Conservation (phyloP, 352 stramenopile genomes). For the Pythium scleroteichum region DNA sequence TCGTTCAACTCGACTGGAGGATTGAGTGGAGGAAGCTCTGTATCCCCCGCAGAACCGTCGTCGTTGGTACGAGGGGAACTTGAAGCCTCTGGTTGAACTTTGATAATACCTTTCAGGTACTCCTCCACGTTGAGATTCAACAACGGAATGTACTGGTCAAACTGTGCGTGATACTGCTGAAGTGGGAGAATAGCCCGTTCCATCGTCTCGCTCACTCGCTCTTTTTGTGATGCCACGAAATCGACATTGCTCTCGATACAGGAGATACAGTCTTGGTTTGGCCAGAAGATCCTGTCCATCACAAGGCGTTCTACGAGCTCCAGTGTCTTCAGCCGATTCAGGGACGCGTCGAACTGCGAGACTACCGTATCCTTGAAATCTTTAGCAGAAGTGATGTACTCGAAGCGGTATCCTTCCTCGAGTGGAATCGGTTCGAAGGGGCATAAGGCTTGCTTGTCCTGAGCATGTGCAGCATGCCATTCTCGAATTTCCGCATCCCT, state of each 20-base stretch:
- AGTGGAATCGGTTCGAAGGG: constrained; percentile 49
- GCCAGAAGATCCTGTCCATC: constrained; percentile 96
- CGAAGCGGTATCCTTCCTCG: constrained; percentile 63
- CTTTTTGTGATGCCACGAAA: constrained; percentile 57
- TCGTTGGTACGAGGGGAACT: constrained; percentile 29
- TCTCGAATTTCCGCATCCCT: constrained; percentile 59
- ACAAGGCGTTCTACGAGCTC: constrained; percentile 91
- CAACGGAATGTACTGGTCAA: constrained; percentile 86
- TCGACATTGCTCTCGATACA: constrained; percentile 68
- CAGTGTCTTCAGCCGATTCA: constrained; percentile 84
- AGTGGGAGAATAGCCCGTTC: constrained; percentile 53
- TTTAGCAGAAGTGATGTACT: constrained; percentile 65
- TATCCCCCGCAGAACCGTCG: constrained; percentile 36
- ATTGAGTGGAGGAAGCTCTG: constrained; percentile 47
- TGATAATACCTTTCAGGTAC: constrained; percentile 73
- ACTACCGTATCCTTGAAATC: constrained; percentile 75
- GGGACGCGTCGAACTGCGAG: constrained; percentile 77
- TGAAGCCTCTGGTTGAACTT: constrained; percentile 32
- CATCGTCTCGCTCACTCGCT: constrained; percentile 50
- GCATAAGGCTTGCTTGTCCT: constrained; percentile 54
- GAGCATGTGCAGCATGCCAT: constrained; percentile 55
- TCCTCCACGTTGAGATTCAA: constrained; percentile 90
- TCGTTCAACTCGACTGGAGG: constrained; percentile 78
- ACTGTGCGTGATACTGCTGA: constrained; percentile 77
- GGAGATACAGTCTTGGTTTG: constrained; percentile 90